These are phyloP conservation scores for Lathyrus aphaca DNA, from an alignment of 306 rosid genomes.

Conservation along the genomic window DNA sequence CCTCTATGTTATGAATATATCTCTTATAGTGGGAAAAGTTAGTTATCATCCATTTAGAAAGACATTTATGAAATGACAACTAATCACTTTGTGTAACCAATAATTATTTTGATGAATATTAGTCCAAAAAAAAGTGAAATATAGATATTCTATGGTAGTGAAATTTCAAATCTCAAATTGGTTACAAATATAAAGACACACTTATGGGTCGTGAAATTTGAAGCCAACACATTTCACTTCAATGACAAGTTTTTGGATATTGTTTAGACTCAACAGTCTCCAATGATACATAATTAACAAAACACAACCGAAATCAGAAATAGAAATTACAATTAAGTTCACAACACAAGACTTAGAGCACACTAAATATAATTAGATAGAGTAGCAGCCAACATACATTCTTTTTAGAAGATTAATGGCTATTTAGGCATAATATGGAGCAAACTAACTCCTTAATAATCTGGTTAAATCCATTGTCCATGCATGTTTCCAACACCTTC, in stretches of 20 bases:
- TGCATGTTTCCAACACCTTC: slow-evolving; percentile 63
- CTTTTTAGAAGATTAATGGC: slow-evolving; percentile 57
- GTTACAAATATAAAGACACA: too few species aligned
- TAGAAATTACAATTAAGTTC: slow-evolving; percentile 17
- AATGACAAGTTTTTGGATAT: neutral
- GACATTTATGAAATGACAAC: too few species aligned
- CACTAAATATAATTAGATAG: neutral
- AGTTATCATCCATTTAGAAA: too few species aligned
- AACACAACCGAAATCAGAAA: slow-evolving; percentile 24
- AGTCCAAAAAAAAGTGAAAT: too few species aligned
- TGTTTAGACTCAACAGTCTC: slow-evolving; percentile 24
- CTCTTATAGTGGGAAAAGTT: too few species aligned
- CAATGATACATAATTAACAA: slow-evolving; percentile 7
- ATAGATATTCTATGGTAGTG: too few species aligned
- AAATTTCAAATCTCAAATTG: too few species aligned
- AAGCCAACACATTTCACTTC: neutral
- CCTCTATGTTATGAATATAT: too few species aligned
- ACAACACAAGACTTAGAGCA: neutral
- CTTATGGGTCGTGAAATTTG: neutral
- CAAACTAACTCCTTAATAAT: slow-evolving; percentile 46
- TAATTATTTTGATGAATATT: too few species aligned
- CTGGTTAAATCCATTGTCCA: slow-evolving; percentile 58
- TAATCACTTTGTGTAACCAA: too few species aligned
- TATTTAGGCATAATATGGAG: slow-evolving; percentile 60
- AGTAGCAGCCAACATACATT: slow-evolving; percentile 33